A percentile compares a stretch with the other conserved stretches of the same genome.
These are phyloP conservation scores for Panaeolus papilionaceus DNA, from an alignment of 768 basidiomycete species.

Conservation along the genomic window DNA sequence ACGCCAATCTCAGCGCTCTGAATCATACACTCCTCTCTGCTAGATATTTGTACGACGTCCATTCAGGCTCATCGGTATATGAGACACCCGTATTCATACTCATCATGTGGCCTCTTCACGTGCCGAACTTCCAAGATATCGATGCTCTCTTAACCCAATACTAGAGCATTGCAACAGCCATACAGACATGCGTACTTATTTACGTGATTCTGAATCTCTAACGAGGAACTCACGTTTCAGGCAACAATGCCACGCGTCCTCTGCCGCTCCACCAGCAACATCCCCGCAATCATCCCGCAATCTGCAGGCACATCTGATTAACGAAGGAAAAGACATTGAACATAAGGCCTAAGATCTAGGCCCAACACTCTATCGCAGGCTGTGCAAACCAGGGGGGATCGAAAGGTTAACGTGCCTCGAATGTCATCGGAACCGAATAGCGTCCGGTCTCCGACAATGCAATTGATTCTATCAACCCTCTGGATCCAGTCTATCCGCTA, in stretches of 20 bases:
- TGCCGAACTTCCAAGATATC: too few relatives aligned
- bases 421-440: conserved; percentile 3
- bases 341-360: background rate
- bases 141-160: too few relatives aligned
- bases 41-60: too few relatives aligned
- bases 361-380: background rate
- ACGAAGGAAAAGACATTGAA: background rate
- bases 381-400: conserved; percentile 3
- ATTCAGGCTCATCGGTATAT: too few relatives aligned
- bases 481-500: too few relatives aligned
- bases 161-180: too few relatives aligned
- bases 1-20: too few relatives aligned
- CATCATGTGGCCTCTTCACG: too few relatives aligned
- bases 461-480: background rate
- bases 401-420: conserved; percentile 5
- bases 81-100: too few relatives aligned
- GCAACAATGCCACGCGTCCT: background rate
- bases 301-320: background rate
- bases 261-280: background rate
- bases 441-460: background rate
- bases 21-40: too few relatives aligned
- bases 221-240: background rate
- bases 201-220: too few relatives aligned
- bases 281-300: conserved; percentile 8
- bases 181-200: too few relatives aligned